Conservation (phyloP, 768 basidiomycete species). For the Leucocoprinus leucothites region DNA sequence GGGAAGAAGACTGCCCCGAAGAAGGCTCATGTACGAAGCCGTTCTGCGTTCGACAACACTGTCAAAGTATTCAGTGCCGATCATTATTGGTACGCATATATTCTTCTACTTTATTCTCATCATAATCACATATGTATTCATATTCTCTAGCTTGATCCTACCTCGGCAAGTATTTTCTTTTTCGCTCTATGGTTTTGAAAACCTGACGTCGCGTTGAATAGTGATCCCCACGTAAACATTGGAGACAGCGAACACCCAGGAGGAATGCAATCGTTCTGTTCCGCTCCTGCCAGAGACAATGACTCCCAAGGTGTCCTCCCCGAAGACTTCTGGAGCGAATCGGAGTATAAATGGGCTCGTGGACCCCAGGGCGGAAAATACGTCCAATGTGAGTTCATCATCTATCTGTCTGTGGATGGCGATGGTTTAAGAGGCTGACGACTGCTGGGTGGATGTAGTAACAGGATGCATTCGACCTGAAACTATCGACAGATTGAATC, state of each 20-base stretch:
- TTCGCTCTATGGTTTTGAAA: too few relatives aligned
- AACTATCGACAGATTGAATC: constrained; percentile 38
- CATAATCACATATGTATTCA: background rate
- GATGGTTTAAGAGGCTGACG: too few relatives aligned
- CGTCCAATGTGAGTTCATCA: constrained; percentile 36
- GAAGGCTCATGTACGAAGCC: constrained; percentile 9
- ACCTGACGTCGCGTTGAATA: constrained; percentile 14
- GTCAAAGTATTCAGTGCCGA: constrained; percentile 44
- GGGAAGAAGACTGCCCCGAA: too few relatives aligned
- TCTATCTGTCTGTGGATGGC: background rate
- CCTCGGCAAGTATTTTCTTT: constrained; percentile 29
- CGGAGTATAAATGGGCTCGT: constrained; percentile 41
- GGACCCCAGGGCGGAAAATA: constrained; percentile 38
- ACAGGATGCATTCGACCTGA: constrained; percentile 51
- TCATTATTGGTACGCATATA: constrained; percentile 39
- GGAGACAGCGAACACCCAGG: constrained; percentile 53
- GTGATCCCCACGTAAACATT: constrained; percentile 50
- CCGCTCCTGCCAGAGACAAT: constrained; percentile 37
- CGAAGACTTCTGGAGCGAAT: constrained; percentile 47
- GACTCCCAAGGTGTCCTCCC: constrained; percentile 43
- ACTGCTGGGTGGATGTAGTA: constrained; percentile 26
- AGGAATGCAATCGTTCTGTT: constrained; percentile 54
- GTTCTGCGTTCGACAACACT: constrained; percentile 39
- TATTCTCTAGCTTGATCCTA: constrained; percentile 39
- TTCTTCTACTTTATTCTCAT: background rate